phyloP scores from a whole-genome alignment of 2,329 filamentous ascomycete genomes.

The Neonectria neomacrospora region DNA sequence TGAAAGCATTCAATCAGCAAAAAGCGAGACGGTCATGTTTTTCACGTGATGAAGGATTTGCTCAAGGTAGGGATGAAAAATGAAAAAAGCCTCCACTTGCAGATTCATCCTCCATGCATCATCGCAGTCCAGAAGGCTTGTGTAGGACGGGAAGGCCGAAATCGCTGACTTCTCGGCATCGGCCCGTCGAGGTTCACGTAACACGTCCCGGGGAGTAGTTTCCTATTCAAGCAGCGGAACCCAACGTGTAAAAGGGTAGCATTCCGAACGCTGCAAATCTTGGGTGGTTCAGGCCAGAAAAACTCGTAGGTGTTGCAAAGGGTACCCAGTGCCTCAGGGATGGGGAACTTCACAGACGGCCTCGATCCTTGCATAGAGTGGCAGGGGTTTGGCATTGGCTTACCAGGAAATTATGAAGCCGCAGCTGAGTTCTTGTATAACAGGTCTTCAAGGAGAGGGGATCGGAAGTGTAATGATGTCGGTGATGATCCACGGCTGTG shows the following conservation, averaged over 20 bases:
- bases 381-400: not conserved
- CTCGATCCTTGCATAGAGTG: not conserved
- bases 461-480: not conserved
- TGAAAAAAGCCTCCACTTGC: not conserved
- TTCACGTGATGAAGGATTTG: not conserved
- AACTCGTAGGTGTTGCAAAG: not conserved
- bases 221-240: conserved; percentile 33
- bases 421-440: not conserved
- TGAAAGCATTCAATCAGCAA: not conserved
- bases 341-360: not conserved
- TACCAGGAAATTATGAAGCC: not conserved
- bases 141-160: not conserved
- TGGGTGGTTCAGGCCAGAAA: not conserved
- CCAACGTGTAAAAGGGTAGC: conserved; percentile 29
- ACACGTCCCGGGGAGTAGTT: conserved; percentile 33
- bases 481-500: not conserved
- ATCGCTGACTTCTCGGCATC: conserved; percentile 23
- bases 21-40: no score
- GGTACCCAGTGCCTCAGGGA: not conserved
- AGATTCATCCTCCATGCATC: not conserved
- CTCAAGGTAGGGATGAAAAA: not conserved
- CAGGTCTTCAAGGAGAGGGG: not conserved
- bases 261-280: conserved; percentile 12
- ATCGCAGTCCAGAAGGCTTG: not conserved
- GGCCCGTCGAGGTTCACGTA: conserved; percentile 32